phyloP scores from a whole-genome alignment of 306 rosid species.

The Prunus armeniaca region DNA sequence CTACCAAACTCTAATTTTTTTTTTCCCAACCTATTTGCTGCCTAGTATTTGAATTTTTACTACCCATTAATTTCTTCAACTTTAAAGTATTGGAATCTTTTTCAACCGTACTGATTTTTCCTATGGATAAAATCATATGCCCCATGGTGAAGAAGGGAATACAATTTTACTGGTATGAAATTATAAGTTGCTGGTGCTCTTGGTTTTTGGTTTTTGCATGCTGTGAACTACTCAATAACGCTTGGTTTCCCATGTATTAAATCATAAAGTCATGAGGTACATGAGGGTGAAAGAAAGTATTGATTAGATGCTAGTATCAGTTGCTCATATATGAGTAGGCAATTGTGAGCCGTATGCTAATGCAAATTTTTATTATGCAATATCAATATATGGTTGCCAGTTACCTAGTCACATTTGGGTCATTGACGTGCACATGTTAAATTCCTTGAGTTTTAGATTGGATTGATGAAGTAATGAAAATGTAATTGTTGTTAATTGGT shows the following conservation, averaged over 20 bases:
- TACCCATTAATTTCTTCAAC: not conserved
- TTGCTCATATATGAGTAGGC: not conserved
- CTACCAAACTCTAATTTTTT: conserved; percentile 44
- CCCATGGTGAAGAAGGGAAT: not conserved
- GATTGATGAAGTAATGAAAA: not conserved
- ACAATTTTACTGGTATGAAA: not conserved
- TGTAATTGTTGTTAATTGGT: not conserved
- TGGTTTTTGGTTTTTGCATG: not conserved
- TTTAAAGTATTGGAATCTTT: not conserved
- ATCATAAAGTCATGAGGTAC: not conserved
- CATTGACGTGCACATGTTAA: not conserved
- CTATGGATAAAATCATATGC: not conserved
- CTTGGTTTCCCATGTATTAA: not conserved
- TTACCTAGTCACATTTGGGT: not conserved
- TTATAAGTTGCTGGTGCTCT: not conserved
- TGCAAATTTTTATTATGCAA: not conserved
- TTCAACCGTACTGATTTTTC: not conserved
- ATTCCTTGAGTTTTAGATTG: not conserved
- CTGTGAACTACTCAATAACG: not conserved
- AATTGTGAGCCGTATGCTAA: not conserved
- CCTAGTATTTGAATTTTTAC: not conserved
- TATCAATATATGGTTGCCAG: not conserved
- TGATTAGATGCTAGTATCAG: not conserved
- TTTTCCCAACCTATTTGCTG: not conserved
- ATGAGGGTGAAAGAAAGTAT: not conserved